phyloP scores from a whole-genome alignment of 176 grass and related monocot species.

The Triticum timopheevii region DNA sequence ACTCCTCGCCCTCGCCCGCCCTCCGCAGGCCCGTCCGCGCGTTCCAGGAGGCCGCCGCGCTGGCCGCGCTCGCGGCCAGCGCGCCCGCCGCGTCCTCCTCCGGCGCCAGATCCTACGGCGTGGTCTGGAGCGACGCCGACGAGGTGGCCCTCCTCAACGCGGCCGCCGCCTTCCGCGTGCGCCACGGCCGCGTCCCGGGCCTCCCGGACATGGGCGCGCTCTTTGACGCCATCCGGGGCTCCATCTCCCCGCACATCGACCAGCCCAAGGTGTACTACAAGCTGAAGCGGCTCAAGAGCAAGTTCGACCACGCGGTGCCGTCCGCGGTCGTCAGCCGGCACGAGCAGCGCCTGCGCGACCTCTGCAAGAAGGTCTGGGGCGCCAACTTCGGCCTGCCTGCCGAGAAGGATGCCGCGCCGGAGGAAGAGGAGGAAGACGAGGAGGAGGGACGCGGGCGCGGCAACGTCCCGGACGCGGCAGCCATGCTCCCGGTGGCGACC shows the following conservation, averaged over 20 bases:
- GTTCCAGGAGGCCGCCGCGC: constrained; percentile 25
- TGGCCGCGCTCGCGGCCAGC: constrained; percentile 16
- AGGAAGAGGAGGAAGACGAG: constrained; percentile 9
- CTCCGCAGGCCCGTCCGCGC: not conserved
- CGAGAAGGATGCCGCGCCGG: constrained; percentile 29
- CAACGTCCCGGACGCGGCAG: constrained; percentile 39
- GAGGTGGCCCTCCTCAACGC: constrained; percentile 57
- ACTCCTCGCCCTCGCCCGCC: not conserved
- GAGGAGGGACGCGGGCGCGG: constrained; percentile 8
- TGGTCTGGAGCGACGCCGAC: constrained; percentile 58
- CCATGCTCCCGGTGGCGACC: constrained; percentile 42
- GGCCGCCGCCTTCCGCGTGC: constrained; percentile 52
- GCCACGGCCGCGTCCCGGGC: constrained; percentile 45
- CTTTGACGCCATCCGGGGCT: constrained; percentile 47
- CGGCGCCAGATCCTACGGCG: not conserved
- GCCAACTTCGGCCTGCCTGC: not conserved
- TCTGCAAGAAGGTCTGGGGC: constrained; percentile 65
- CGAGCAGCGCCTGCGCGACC: constrained; percentile 52
- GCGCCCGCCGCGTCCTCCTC: not conserved
- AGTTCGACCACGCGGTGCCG: constrained; percentile 43
- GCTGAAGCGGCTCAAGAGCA: constrained; percentile 90
- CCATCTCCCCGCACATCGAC: constrained; percentile 50
- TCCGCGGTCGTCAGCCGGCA: constrained; percentile 16
- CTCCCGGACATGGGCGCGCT: constrained; percentile 52
- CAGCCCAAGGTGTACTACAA: constrained; percentile 80